These are phyloP conservation scores for Aspergillus kassunensis DNA, from an alignment of 495 filamentous ascomycete genomes.

Conservation along the genomic window DNA sequence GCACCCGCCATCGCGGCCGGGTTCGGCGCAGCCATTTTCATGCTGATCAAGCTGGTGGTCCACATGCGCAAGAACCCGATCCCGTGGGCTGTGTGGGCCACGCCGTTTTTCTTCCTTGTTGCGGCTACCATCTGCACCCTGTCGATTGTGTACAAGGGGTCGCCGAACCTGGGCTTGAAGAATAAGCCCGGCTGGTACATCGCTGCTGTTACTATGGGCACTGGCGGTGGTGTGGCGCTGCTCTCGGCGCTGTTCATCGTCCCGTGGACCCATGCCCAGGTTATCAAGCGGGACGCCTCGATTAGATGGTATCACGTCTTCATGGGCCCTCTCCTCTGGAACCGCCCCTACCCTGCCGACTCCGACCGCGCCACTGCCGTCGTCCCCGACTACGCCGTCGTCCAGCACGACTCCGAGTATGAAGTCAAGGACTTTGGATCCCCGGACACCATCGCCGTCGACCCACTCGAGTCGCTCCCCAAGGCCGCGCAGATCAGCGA, in stretches of 20 bases:
- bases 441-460: constrained; percentile 28
- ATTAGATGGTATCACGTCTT: constrained; percentile 53
- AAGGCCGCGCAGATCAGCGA: constrained; percentile 31
- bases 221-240: constrained; percentile 49
- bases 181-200: constrained; percentile 55
- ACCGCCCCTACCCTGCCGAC: constrained; percentile 36
- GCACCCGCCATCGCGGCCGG: constrained; percentile 55
- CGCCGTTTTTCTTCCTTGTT: constrained; percentile 56
- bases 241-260: constrained; percentile 57
- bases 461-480: constrained; percentile 19
- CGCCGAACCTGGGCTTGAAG: constrained; percentile 49
- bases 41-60: constrained; percentile 56
- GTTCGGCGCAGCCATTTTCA: constrained; percentile 55
- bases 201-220: constrained; percentile 52
- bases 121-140: constrained; percentile 55
- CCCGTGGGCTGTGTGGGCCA: constrained; percentile 52
- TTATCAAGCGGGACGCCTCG: constrained; percentile 51
- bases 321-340: constrained; percentile 50
- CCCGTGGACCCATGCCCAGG: constrained; percentile 49
- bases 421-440: constrained; percentile 11
- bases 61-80: constrained; percentile 55
- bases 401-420: constrained; percentile 38
- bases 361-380: constrained; percentile 36
- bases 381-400: constrained; percentile 50
- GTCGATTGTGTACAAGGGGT: constrained; percentile 63